These are phyloP conservation scores for Astrothelium subdiscretum DNA, from an alignment of 495 filamentous ascomycete species.

Conservation along the genomic window DNA sequence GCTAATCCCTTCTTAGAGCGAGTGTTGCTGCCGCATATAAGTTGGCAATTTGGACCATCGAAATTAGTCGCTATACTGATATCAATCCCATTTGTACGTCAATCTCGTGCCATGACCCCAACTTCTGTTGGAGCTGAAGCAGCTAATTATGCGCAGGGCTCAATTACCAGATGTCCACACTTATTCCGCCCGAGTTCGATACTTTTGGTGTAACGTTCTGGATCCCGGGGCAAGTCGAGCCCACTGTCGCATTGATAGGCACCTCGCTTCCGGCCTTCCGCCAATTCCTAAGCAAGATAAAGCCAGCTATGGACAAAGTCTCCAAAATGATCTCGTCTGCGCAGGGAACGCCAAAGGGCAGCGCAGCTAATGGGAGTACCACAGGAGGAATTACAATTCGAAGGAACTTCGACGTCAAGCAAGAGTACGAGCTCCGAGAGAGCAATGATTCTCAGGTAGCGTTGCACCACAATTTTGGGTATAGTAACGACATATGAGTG, in stretches of 20 bases:
- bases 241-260: constrained; percentile 21
- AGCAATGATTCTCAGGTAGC: background rate
- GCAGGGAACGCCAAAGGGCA: background rate
- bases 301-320: background rate
- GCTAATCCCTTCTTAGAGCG: constrained; percentile 11
- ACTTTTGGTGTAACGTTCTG: constrained; percentile 22
- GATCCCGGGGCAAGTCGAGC: constrained; percentile 22
- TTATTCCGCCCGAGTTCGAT: constrained; percentile 18
- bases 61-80: background rate
- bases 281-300: background rate
- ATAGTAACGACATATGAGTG: too few species aligned
- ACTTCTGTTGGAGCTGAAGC: background rate
- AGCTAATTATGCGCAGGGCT: constrained; percentile 6
- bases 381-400: background rate
- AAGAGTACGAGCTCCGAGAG: background rate
- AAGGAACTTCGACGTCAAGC: background rate
- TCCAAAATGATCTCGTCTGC: background rate
- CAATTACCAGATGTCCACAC: constrained; percentile 10
- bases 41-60: constrained; percentile 12
- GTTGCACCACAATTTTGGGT: background rate
- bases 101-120: background rate
- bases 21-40: constrained; percentile 21
- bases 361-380: background rate
- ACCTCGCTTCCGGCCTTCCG: constrained; percentile 18
- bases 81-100: background rate